A percentile compares a stretch with the other conserved stretches of the same genome.
These are phyloP conservation scores for Pseudotulostoma volvatum DNA, from an alignment of 495 filamentous ascomycete genomes.

Conservation along the genomic window DNA sequence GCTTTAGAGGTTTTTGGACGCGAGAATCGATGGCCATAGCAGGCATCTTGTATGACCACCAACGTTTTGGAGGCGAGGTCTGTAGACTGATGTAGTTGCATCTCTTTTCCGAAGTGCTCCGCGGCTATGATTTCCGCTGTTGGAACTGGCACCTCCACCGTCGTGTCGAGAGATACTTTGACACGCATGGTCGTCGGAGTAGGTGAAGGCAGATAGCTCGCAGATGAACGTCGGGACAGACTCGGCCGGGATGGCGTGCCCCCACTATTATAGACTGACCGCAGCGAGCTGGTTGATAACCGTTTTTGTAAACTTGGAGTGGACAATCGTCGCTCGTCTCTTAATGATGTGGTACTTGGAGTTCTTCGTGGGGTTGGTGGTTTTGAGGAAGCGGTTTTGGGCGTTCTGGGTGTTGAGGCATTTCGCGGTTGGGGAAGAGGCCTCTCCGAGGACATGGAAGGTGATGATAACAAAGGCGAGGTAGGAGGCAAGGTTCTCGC, in stretches of 20 bases:
- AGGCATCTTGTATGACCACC: slow-evolving; percentile 78
- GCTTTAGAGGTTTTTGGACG: slow-evolving; percentile 55
- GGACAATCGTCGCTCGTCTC: slow-evolving; percentile 30
- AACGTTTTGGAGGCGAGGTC: slow-evolving; percentile 45
- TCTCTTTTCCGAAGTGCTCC: slow-evolving; percentile 51
- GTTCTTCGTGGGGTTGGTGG: slow-evolving; percentile 28
- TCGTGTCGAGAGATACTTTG: slow-evolving; percentile 11
- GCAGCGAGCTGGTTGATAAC: slow-evolving; percentile 27
- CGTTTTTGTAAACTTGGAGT: slow-evolving; percentile 30
- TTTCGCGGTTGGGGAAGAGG: slow-evolving; percentile 3
- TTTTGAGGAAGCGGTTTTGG: slow-evolving; percentile 8
- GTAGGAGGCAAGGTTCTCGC: slow-evolving; percentile 27
- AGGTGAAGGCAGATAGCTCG: slow-evolving; percentile 25
- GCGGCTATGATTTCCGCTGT: slow-evolving; percentile 56
- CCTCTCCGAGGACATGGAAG: slow-evolving; percentile 14
- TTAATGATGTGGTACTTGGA: slow-evolving; percentile 34
- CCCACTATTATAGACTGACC: slow-evolving; percentile 16
- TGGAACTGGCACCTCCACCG: slow-evolving; percentile 17
- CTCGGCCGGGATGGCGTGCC: slow-evolving; percentile 20
- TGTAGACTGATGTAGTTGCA: slow-evolving; percentile 41
- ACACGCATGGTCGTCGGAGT: slow-evolving; percentile 14
- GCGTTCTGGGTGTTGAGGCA: slow-evolving; percentile 16
- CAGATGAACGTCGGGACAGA: slow-evolving; percentile 30
- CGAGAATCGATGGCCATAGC: slow-evolving; percentile 82
- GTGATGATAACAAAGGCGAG: slow-evolving; percentile 24